A percentile compares a stretch with the other conserved stretches of the same genome.
phyloP scores from a whole-genome alignment of 2,329 filamentous ascomycete species.

The Claviceps digitariae region DNA sequence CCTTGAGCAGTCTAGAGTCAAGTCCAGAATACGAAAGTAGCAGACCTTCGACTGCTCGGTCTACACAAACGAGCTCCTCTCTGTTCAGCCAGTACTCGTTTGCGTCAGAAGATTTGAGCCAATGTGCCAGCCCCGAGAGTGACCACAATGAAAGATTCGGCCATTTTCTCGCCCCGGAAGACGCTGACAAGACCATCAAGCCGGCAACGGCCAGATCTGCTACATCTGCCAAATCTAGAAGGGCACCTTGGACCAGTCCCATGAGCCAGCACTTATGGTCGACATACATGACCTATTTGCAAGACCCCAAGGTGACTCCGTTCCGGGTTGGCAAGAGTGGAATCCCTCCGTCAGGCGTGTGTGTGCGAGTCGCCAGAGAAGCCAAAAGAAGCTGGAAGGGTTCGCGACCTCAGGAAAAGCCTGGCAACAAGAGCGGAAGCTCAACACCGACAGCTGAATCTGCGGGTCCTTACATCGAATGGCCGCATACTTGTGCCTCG shows the following conservation, averaged over 20 bases:
- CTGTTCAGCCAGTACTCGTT: conserved; percentile 43
- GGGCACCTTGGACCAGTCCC: conserved; percentile 48
- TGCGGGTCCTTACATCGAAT: conserved; percentile 38
- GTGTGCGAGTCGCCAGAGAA: conserved; percentile 50
- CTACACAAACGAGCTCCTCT: conserved; percentile 44
- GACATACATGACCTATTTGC: conserved; percentile 49
- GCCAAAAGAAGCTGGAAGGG: conserved; percentile 55
- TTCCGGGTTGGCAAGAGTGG: conserved; percentile 50
- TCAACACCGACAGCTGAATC: conserved; percentile 39
- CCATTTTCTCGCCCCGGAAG: conserved; percentile 14
- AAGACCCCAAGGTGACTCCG: conserved; percentile 54
- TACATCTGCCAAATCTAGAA: conserved; percentile 24
- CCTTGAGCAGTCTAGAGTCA: conserved; percentile 43
- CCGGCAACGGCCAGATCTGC: conserved; percentile 4
- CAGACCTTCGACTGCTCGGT: conserved; percentile 45
- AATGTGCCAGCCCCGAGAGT: conserved; percentile 37
- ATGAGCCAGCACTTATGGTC: conserved; percentile 56
- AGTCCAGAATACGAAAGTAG: conserved; percentile 46
- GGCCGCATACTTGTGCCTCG: conserved; percentile 50
- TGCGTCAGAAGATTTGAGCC: conserved; percentile 39
- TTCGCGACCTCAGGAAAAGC: conserved; percentile 27
- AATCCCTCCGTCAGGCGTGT: conserved; percentile 52
- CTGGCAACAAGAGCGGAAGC: conserved; percentile 34
- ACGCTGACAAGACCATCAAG: conserved; percentile 20
- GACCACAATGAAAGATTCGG: conserved; percentile 14